Evolutionary conservation across 768 basidiomycete species (phyloP).

Genomic region (Clitopilus hobsonii): DNA sequence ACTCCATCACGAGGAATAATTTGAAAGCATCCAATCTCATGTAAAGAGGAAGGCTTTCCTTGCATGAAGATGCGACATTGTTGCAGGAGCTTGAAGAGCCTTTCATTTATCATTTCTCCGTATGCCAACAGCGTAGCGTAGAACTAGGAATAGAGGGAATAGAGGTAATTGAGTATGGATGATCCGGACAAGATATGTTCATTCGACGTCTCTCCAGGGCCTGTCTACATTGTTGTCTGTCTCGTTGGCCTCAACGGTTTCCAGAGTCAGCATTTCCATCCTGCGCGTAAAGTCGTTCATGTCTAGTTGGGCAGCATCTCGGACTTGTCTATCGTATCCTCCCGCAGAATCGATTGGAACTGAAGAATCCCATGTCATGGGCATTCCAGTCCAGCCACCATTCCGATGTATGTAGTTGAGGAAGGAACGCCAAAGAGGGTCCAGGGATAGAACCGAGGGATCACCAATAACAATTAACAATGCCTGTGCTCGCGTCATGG

Average conservation of each 20-base stretch:
- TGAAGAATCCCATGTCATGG: conserved; percentile 45
- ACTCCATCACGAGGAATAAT: background rate
- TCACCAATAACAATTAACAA: conserved; percentile 59
- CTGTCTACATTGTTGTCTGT: conserved; percentile 20
- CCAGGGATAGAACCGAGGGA: conserved; percentile 51
- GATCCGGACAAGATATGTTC: too few species aligned
- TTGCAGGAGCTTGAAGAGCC: too few species aligned
- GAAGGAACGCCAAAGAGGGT: conserved; percentile 60
- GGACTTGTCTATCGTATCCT: conserved; percentile 32
- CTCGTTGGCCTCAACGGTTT: background rate
- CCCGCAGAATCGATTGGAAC: conserved; percentile 24
- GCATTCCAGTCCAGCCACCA: conserved; percentile 51
- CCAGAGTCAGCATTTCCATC: conserved; percentile 26
- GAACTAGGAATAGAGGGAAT: too few species aligned
- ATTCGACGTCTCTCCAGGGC: conserved; percentile 39
- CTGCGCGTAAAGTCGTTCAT: conserved; percentile 38
- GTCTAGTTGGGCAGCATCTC: conserved; percentile 26
- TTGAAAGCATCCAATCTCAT: background rate
- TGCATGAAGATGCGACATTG: too few species aligned
- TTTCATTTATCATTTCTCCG: too few species aligned
- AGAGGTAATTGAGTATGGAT: too few species aligned
- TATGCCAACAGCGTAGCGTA: too few species aligned
- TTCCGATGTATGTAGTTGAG: conserved; percentile 51
- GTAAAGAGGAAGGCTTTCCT: background rate
- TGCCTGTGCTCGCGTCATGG: conserved; percentile 57